Percentiles rank a stretch among this genome's conserved stretches.
Evolutionary conservation across 805 yeast genomes (phyloP).

Genomic region (Metschnikowia cerradonensis): DNA sequence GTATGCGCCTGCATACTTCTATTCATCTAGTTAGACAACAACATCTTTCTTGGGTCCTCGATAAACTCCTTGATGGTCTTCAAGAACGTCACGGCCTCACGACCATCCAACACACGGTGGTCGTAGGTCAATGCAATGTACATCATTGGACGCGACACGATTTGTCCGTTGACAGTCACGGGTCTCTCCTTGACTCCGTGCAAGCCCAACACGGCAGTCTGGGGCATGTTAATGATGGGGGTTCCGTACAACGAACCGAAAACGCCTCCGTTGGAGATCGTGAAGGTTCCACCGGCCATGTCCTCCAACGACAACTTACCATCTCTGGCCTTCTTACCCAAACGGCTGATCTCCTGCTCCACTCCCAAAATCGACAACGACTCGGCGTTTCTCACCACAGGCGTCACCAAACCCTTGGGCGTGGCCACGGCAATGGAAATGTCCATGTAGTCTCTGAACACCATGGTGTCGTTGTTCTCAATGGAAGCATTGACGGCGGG

Average conservation of each 20-base stretch:
- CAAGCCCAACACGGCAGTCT: slow-evolving; percentile 95
- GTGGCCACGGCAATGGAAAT: slow-evolving; percentile 97
- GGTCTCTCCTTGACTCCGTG: slow-evolving; percentile 98
- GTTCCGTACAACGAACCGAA: slow-evolving; percentile 98
- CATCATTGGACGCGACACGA: slow-evolving; percentile 99
- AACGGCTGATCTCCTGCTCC: slow-evolving; percentile 75
- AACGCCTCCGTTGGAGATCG: slow-evolving; percentile 98
- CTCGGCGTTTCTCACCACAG: slow-evolving; percentile 96
- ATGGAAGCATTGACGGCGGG: slow-evolving; percentile 96
- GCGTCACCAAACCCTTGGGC: slow-evolving; percentile 98
- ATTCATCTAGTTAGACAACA: slow-evolving; percentile 32
- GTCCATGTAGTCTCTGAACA: slow-evolving; percentile 94
- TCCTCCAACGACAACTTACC: slow-evolving; percentile 95
- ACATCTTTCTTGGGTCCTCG: slow-evolving; percentile 99
- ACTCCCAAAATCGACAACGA: slow-evolving; percentile 81
- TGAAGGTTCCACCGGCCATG: slow-evolving; percentile 99
- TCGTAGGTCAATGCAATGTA: slow-evolving; percentile 97
- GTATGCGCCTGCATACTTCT: not conserved
- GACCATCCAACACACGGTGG: slow-evolving; percentile 96
- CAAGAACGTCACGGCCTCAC: slow-evolving; percentile 97
- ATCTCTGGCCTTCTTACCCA: slow-evolving; percentile 94
- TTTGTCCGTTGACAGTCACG: slow-evolving; percentile 91
- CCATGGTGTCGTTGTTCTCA: slow-evolving; percentile 87
- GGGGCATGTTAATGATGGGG: slow-evolving; percentile 97
- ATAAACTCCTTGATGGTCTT: slow-evolving; percentile 93